Evolutionary conservation across 331 rosid genomes (phyloP), one percentile per base, ranked within the genome.

Genomic region (Malus hybrid): DNA sequence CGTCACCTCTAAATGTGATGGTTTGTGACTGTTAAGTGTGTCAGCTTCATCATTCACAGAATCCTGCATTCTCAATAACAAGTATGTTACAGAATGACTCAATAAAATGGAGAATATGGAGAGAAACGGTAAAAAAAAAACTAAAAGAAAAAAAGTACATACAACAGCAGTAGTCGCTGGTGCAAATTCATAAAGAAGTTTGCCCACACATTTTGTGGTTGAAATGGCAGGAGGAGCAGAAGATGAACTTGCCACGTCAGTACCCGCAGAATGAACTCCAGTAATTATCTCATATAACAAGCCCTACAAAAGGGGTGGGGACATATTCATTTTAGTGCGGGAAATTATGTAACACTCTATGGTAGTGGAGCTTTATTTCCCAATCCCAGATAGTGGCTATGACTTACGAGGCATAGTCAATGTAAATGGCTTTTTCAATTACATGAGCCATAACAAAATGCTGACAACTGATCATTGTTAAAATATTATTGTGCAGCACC

Each of bases 181-280:
- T 56, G 85, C 84, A 69, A 89, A 83, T 76, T 89, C 93, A 68
- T 92, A 90, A 76, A 91, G 89, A 75, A 92, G 97, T 75, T 90
- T 86, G 1, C 80, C 87, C 65, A 92, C 97, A 67, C 91, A 84
- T 78, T 87, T 90, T 67, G 90, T 61, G 65, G 84, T 65, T 31
- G 97, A 84, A 79, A 85, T 74, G 54, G 83, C 68, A 65, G 89
- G 88, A 83, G 90, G 95, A 72, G 88, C 91, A 70, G 96, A 92
- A 61, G 99, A 94, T 31, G 97, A 92, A 87, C 97, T 90, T 44
- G 96, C 96, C 80, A 91, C 87, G 59, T 85, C 86, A 66, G 87
- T 65, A 44, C 88, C 84, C 20, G 83, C 84, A 69, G 99, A 80
- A 70, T 75, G 86, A 82, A 90, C 86, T 76, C 93, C 90, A 34